A percentile compares a stretch with the other conserved stretches of the same genome.
Evolutionary conservation across 1,284 basidiomycete genomes (phyloP).

Genomic region (Leccinum fuscescens): DNA sequence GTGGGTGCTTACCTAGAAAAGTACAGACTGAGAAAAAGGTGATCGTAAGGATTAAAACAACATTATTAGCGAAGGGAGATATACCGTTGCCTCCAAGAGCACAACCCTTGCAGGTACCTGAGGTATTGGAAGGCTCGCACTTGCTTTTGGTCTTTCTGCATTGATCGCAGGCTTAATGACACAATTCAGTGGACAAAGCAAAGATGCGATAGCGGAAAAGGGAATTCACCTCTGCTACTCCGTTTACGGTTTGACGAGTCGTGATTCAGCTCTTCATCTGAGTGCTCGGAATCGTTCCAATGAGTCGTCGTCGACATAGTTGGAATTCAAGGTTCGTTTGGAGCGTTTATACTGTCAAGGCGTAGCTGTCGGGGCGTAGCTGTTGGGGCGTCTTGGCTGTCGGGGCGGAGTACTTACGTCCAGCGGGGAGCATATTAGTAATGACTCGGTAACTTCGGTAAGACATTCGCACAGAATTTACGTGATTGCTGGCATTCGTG

Average conservation of each 20-base stretch:
- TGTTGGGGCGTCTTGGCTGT: not conserved
- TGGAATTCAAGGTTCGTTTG: conserved; percentile 22
- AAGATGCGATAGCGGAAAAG: conserved; percentile 2
- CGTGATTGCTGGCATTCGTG: not conserved
- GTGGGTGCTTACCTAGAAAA: conserved; percentile 57
- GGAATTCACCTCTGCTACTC: conserved; percentile 60
- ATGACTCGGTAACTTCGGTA: not conserved
- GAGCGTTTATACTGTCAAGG: conserved; percentile 2
- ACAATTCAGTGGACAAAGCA: conserved; percentile 5
- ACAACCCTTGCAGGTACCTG: conserved; percentile 68
- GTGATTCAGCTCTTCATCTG: conserved; percentile 52
- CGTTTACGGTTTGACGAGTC: conserved; percentile 52
- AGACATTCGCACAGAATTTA: not conserved
- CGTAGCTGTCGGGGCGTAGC: not conserved
- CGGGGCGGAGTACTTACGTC: not conserved
- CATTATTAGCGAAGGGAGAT: conserved; percentile 15
- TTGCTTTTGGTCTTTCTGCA: conserved; percentile 86
- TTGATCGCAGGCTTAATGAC: conserved; percentile 72
- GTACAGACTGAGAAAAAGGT: conserved; percentile 57
- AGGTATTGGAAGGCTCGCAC: conserved; percentile 62
- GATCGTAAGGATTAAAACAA: conserved; percentile 11
- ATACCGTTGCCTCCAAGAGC: conserved; percentile 57
- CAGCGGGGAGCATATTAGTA: not conserved
- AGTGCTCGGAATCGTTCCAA: conserved; percentile 56
- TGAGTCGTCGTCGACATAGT: conserved; percentile 33